These are phyloP conservation scores for Annulohypoxylon truncatum DNA, from an alignment of 2,329 filamentous ascomycete species.

Conservation along the genomic window DNA sequence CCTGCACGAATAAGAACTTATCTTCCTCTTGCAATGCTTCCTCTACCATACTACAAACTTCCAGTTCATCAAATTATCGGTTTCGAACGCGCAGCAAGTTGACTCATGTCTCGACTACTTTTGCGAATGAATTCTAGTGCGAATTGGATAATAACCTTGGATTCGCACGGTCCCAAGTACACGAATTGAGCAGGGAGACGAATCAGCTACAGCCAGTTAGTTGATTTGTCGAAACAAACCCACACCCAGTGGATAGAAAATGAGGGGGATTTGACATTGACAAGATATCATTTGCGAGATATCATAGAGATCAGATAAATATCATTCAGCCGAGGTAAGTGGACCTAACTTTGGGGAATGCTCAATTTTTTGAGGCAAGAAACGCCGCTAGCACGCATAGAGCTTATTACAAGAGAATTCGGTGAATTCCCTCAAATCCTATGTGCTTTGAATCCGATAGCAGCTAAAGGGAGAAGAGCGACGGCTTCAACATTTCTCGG, in stretches of 20 bases:
- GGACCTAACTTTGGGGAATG: not conserved
- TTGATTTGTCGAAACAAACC: not conserved
- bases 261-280: not conserved
- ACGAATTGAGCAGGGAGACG: not conserved
- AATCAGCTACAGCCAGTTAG: not conserved
- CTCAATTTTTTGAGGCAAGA: not conserved
- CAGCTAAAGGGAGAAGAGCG: not conserved
- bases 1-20: not conserved
- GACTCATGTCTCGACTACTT: not conserved
- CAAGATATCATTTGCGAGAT: not conserved
- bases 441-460: not conserved
- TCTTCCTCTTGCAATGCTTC: not conserved
- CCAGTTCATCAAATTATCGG: not conserved
- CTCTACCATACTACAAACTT: not conserved
- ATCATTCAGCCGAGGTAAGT: not conserved
- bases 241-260: not conserved
- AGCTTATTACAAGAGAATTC: not conserved
- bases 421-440: not conserved
- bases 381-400: not conserved
- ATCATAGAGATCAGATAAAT: not conserved
- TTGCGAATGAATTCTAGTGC: not conserved
- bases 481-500: not conserved
- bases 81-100: not conserved
- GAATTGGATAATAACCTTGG: not conserved
- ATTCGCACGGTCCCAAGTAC: conserved; percentile 3